A percentile compares a stretch with the other conserved stretches of the same genome.
Evolutionary conservation across 257 asterid genomes (phyloP).

Genomic region (Solanum rostratum): DNA sequence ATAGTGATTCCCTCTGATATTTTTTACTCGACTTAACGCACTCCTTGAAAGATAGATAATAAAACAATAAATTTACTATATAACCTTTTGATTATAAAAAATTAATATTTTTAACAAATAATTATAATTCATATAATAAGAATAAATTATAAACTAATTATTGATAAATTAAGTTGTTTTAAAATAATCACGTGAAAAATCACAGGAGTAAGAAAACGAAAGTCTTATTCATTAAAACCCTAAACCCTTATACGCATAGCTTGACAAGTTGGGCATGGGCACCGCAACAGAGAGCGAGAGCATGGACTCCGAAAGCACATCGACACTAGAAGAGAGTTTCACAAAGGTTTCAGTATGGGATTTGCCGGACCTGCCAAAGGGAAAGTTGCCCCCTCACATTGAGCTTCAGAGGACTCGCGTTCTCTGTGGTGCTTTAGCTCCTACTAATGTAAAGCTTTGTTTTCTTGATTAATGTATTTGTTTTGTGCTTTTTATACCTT

Average conservation of each 20-base stretch:
- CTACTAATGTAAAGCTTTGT: constrained; percentile 43
- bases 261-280: background rate
- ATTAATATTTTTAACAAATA: too few species aligned
- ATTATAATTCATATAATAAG: too few species aligned
- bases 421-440: constrained; percentile 56
- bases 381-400: constrained; percentile 55
- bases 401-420: constrained; percentile 66
- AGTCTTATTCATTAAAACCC: background rate
- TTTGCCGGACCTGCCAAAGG: constrained; percentile 73
- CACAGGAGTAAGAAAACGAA: too few species aligned
- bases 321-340: background rate
- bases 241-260: background rate
- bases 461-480: background rate
- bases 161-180: too few species aligned
- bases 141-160: too few species aligned
- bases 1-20: too few species aligned
- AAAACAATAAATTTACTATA: too few species aligned
- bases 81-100: too few species aligned
- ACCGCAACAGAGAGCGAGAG: background rate
- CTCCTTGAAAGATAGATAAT: too few species aligned
- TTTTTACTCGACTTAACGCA: too few species aligned
- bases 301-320: background rate
- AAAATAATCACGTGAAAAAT: too few species aligned
- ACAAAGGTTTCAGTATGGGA: constrained; percentile 68
- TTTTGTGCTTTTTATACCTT: constrained; percentile 14